phyloP scores from a whole-genome alignment of 257 asterid species.

The Rehmannia glutinosa region DNA sequence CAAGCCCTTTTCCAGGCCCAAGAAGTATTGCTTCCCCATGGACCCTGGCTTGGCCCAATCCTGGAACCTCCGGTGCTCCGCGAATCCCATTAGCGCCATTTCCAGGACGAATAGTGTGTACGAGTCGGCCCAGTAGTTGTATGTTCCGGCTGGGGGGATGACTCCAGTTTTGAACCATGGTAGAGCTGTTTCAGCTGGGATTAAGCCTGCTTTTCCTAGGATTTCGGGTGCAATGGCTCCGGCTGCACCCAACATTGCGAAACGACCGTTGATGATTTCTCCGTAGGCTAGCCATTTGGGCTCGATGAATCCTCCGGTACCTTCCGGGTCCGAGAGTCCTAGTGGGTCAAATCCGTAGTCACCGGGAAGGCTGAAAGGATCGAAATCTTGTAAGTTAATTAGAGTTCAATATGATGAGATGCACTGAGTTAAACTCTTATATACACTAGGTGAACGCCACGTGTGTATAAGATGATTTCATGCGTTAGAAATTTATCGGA shows the following conservation, averaged over 20 bases:
- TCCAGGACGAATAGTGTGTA: conserved; percentile 83
- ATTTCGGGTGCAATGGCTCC: conserved; percentile 94
- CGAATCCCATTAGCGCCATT: conserved; percentile 91
- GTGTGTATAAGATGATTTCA: no score
- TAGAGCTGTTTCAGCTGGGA: conserved; percentile 90
- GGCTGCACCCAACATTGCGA: conserved; percentile 78
- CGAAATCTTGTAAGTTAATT: no score
- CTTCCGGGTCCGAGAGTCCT: conserved; percentile 95
- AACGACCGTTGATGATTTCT: conserved; percentile 82
- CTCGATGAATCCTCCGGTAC: conserved; percentile 91
- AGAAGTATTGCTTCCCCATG: conserved; percentile 85
- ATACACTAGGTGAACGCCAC: no score
- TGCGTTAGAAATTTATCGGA: no score
- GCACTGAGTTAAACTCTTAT: no score
- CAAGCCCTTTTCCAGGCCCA: conserved; percentile 71
- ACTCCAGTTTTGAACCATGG: conserved; percentile 96
- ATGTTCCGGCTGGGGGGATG: conserved; percentile 91
- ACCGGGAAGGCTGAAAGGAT: conserved; percentile 76
- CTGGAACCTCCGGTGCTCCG: conserved; percentile 88
- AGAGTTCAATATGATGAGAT: no score
- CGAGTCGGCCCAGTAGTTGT: conserved; percentile 83
- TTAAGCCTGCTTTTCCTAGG: conserved; percentile 70
- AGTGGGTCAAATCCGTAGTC: conserved; percentile 94
- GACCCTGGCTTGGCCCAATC: conserved; percentile 89
- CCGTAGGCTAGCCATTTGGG: conserved; percentile 95